Conservation (phyloP, 805 yeast genomes). For the Metschnikowia santaceciliae region DNA sequence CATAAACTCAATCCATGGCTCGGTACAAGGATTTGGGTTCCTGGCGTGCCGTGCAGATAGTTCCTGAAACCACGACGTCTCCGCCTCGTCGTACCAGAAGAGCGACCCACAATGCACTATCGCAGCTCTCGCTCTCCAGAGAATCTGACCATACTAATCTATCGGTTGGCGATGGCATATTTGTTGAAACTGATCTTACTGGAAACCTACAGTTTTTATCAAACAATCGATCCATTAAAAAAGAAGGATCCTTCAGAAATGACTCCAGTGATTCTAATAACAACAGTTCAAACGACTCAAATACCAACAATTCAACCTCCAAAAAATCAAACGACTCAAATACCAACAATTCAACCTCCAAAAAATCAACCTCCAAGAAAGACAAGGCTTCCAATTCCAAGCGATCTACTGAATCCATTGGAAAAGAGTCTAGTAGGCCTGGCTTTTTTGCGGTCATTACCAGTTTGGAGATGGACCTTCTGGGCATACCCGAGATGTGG, state of each 20-base stretch:
- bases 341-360: too few relatives aligned
- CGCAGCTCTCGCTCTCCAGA: conserved; percentile 11
- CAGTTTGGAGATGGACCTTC: not conserved
- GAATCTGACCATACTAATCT: conserved; percentile 45
- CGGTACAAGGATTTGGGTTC: conserved; percentile 15
- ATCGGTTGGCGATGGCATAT: conserved; percentile 50
- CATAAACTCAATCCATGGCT: not conserved
- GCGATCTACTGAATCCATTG: too few relatives aligned
- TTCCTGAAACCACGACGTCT: not conserved
- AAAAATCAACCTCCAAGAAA: too few relatives aligned
- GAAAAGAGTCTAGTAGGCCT: too few relatives aligned
- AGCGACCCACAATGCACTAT: conserved; percentile 2
- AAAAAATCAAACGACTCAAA: too few relatives aligned
- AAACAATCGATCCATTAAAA: too few relatives aligned
- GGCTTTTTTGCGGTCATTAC: not conserved
- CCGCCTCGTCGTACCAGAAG: conserved; percentile 21
- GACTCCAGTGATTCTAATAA: not conserved
- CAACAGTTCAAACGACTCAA: too few relatives aligned
- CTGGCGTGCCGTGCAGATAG: conserved; percentile 12
- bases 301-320: too few relatives aligned
- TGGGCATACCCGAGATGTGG: conserved; percentile 1
- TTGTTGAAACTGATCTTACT: conserved; percentile 23
- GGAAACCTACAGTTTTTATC: not conserved
- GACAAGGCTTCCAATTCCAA: too few relatives aligned
- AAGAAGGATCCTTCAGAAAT: too few relatives aligned